phyloP scores from a whole-genome alignment of 2,329 filamentous ascomycete genomes.

The Scedosporium dehoogii region DNA sequence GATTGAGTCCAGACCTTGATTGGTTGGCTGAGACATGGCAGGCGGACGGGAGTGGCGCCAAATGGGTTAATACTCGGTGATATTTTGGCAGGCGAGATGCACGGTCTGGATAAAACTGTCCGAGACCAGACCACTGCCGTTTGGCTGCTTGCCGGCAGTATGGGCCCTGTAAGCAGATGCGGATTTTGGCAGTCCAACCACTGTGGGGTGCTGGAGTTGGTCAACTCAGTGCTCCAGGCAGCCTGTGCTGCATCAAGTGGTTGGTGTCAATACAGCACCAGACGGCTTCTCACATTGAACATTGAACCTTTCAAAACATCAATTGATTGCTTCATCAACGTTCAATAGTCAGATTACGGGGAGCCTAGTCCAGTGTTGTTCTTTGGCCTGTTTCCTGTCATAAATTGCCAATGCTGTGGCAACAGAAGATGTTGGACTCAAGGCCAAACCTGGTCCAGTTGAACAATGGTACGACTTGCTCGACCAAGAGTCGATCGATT shows the following conservation, averaged over 20 bases:
- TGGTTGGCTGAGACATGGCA: not conserved
- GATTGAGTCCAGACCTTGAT: not conserved
- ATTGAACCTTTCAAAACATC: too few relatives aligned
- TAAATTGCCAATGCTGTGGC: too few relatives aligned
- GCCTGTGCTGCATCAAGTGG: not conserved
- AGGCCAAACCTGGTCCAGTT: too few relatives aligned
- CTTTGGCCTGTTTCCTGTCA: too few relatives aligned
- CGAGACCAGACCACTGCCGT: not conserved
- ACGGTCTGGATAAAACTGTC: conserved; percentile 5
- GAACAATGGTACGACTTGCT: too few relatives aligned
- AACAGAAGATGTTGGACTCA: too few relatives aligned
- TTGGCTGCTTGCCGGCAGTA: not conserved
- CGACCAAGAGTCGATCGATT: too few relatives aligned
- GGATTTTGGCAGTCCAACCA: not conserved
- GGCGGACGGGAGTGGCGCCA: not conserved
- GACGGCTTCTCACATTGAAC: too few relatives aligned
- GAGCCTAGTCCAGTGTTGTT: too few relatives aligned
- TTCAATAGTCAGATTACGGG: too few relatives aligned
- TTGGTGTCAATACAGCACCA: not conserved
- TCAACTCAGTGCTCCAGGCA: not conserved
- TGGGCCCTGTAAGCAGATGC: not conserved
- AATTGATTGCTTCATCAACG: too few relatives aligned
- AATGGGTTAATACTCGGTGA: conserved; percentile 5
- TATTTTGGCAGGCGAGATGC: conserved; percentile 5
- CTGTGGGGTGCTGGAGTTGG: not conserved